A percentile compares a stretch with the other conserved stretches of the same genome.
Evolutionary conservation across 768 basidiomycete species (phyloP).

Genomic region (Macrocybe gigantea): DNA sequence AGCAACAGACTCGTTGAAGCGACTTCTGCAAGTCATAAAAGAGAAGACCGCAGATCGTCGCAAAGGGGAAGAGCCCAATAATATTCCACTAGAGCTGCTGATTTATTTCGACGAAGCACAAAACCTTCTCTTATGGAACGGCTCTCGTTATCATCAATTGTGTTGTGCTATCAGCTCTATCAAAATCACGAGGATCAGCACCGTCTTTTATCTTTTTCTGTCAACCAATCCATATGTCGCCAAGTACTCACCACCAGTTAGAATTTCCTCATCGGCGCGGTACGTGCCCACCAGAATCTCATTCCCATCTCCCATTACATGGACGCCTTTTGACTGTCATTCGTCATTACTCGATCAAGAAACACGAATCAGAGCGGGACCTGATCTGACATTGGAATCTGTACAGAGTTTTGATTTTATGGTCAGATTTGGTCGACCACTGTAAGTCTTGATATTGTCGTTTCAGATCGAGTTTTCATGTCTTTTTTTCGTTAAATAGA

Average conservation of each 20-base stretch:
- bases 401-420: background rate
- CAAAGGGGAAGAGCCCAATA: no score
- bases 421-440: background rate
- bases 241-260: background rate
- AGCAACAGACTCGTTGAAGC: no score
- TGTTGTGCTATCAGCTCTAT: no score
- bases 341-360: background rate
- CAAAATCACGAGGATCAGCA: no score
- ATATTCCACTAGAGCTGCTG: no score
- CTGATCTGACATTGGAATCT: background rate
- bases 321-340: constrained; percentile 1
- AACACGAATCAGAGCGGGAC: background rate
- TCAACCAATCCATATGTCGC: background rate
- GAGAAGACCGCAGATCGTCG: no score
- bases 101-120: no score
- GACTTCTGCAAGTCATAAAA: no score
- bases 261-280: no score
- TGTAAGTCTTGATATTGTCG: background rate
- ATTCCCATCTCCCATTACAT: background rate
- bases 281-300: no score
- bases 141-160: no score
- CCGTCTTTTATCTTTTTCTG: background rate
- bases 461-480: background rate
- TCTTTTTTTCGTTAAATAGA: background rate
- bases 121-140: no score